Base-by-base conservation (phyloP, 257 asterid genomes). In the Penstemon newberryi region DNA sequence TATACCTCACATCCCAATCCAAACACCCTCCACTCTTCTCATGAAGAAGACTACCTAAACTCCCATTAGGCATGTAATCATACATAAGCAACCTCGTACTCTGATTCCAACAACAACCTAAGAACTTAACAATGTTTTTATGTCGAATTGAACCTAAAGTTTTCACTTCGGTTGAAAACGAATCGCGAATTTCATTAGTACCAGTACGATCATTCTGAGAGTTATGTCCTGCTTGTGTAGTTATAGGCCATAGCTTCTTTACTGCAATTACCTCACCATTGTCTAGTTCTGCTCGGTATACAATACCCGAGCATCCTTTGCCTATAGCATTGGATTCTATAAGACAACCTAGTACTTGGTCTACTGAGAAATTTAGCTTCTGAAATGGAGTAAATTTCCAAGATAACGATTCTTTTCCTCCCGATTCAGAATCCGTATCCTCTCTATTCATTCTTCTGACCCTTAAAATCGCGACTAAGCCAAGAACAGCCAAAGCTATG, bases 21-120 rank as follows among this genome's bases (percentile, higher is more conserved):
- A 91, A 75, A 74, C 88, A 82, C 3, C 95, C 84, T 8, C 83
- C 85, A 49, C 78, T 78, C 59, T 69, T 76, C 42, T 91, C 91
- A 4, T 91, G 96, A 7, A 91, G 88, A 18, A 91, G 71, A 12
- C 95, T 76, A 4, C 97, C 97, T 12, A 91, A 79, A 79, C 97
- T 88, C 11, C 96, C 97, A 57, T 90, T 90, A 33, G 96, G 89
- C 90, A 90, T 86, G 86, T 86, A 90, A 46, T 90, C 97, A 59
- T 88, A 90, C 97, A 90, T 84, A 15, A 90, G 92, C 77, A 91
- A 65, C 79, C 86, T 83, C 8, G 91, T 91, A 41, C 52, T 83
- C 53, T 78, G 79, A 77, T 88, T 91, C 97, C 96, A 88, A 53
- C 96, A 88, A 65, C 92, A 91, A n/a, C 97, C 97, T 53, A 91